Evolutionary conservation across 2,329 filamentous ascomycete genomes (phyloP).

Genomic region (Dryadomyces quercus-mongolicae): DNA sequence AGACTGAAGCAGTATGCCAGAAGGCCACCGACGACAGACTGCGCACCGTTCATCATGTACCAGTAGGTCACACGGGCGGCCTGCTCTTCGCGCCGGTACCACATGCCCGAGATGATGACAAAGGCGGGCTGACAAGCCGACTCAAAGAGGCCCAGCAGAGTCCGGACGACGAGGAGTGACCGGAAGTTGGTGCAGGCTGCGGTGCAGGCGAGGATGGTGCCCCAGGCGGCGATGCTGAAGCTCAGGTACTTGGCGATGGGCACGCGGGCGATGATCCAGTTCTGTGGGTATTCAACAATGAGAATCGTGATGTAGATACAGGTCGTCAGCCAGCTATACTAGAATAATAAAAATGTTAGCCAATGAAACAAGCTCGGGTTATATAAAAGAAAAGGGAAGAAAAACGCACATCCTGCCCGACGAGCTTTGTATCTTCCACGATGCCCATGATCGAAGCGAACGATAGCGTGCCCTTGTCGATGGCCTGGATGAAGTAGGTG

Average conservation of each 20-base stretch:
- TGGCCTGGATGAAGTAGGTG: conserved; percentile 61
- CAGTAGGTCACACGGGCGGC: conserved; percentile 55
- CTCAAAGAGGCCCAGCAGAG: conserved; percentile 59
- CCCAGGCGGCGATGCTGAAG: conserved; percentile 54
- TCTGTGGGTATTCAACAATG: conserved; percentile 61
- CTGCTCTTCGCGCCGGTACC: conserved; percentile 61
- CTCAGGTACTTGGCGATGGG: conserved; percentile 57
- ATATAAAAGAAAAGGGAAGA: neutral
- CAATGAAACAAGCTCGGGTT: no score
- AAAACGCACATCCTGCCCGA: conserved; percentile 17
- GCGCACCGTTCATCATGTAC: conserved; percentile 68
- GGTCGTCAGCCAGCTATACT: conserved; percentile 62
- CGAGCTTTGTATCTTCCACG: conserved; percentile 34
- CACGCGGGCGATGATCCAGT: conserved; percentile 37
- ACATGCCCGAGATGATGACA: conserved; percentile 54
- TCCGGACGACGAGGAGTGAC: conserved; percentile 46
- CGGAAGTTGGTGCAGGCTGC: conserved; percentile 49
- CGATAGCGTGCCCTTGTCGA: conserved; percentile 56
- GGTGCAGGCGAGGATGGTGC: conserved; percentile 45
- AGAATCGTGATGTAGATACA: conserved; percentile 64
- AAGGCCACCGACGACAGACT: conserved; percentile 61
- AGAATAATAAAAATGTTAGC: neutral
- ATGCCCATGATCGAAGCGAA: conserved; percentile 55
- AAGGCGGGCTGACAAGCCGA: conserved; percentile 58
- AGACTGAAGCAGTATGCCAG: conserved; percentile 52